Conservation (phyloP, 352 stramenopile genomes). For the Pythium myriotylum region DNA sequence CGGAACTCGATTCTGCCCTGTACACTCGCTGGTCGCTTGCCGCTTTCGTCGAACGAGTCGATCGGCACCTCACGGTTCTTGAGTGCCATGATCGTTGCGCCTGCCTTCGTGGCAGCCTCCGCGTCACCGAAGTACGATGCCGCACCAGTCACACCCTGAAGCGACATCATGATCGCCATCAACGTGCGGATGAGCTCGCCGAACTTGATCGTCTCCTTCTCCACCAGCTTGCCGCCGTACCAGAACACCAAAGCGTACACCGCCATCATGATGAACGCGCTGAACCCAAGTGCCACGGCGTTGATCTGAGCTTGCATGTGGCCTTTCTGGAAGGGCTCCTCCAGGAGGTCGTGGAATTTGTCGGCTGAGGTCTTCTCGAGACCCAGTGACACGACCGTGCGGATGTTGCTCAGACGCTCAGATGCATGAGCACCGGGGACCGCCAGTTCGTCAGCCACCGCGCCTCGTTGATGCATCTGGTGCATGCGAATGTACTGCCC, state of each 20-base stretch:
- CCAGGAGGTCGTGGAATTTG: conserved; percentile 16
- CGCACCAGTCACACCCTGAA: conserved; percentile 30
- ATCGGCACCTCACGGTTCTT: conserved; percentile 38
- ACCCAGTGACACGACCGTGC: conserved; percentile 42
- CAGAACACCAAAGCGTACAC: conserved; percentile 28
- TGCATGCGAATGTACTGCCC: conserved; percentile 32
- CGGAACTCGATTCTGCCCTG: conserved; percentile 57
- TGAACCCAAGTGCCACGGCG: conserved; percentile 57
- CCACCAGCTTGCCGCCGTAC: conserved; percentile 38
- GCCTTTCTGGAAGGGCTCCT: conserved; percentile 23
- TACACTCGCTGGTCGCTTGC: conserved; percentile 17
- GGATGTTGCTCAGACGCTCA: conserved; percentile 44
- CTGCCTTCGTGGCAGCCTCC: conserved; percentile 74
- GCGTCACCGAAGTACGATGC: conserved; percentile 36
- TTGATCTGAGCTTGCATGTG: conserved; percentile 33
- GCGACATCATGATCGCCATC: conserved; percentile 48
- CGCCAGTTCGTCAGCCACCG: conserved; percentile 25
- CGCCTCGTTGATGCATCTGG: conserved; percentile 24
- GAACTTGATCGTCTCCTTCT: conserved; percentile 39
- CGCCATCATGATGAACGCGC: conserved; percentile 40
- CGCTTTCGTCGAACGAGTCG: conserved; percentile 39
- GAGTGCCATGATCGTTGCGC: conserved; percentile 38
- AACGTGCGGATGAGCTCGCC: conserved; percentile 39
- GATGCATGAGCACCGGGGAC: conserved; percentile 36
- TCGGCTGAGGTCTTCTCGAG: conserved; percentile 25